Percentiles rank a stretch among this genome's conserved stretches.
Evolutionary conservation across 2,329 filamentous ascomycete genomes (phyloP).

Genomic region (Colletotrichum nymphaeae): DNA sequence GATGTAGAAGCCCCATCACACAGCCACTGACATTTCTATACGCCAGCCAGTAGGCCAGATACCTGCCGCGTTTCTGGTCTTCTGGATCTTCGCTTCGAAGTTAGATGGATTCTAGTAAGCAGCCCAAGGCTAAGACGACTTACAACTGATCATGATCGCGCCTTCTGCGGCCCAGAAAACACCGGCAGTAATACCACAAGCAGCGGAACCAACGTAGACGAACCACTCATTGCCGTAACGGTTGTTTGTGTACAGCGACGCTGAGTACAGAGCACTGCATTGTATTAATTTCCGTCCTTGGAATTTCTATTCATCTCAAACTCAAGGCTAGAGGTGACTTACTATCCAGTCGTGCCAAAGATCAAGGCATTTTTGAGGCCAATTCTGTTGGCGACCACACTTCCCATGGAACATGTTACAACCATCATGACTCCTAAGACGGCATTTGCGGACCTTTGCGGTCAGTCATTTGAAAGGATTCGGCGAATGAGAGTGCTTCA

Average conservation of each 20-base stretch:
- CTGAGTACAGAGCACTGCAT: slow-evolving; percentile 43
- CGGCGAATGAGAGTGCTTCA: too few species aligned
- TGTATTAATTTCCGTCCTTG: too few species aligned
- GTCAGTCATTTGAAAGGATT: background rate
- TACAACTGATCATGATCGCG: slow-evolving; percentile 41
- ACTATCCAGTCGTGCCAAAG: slow-evolving; percentile 25
- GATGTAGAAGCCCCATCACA: too few species aligned
- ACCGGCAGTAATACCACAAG: slow-evolving; percentile 39
- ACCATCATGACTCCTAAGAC: slow-evolving; percentile 24
- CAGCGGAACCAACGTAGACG: slow-evolving; percentile 40
- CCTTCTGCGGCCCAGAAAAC: slow-evolving; percentile 43
- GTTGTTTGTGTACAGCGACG: slow-evolving; percentile 50
- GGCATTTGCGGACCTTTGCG: background rate
- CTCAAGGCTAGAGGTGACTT: background rate
- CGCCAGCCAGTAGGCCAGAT: slow-evolving; percentile 15
- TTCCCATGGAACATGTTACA: slow-evolving; percentile 15
- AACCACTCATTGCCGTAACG: slow-evolving; percentile 40
- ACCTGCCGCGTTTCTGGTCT: slow-evolving; percentile 15
- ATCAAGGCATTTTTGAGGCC: slow-evolving; percentile 18
- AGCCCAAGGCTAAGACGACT: background rate
- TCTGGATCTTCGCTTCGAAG: background rate
- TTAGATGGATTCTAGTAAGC: background rate
- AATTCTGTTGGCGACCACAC: slow-evolving; percentile 15
- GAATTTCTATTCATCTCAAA: too few species aligned
- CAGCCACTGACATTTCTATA: slow-evolving; percentile 5